Evolutionary conservation across 139 green algal genomes (phyloP), one percentile per base, ranked within the genome.

Genomic region (Micractinium conductrix): DNA sequence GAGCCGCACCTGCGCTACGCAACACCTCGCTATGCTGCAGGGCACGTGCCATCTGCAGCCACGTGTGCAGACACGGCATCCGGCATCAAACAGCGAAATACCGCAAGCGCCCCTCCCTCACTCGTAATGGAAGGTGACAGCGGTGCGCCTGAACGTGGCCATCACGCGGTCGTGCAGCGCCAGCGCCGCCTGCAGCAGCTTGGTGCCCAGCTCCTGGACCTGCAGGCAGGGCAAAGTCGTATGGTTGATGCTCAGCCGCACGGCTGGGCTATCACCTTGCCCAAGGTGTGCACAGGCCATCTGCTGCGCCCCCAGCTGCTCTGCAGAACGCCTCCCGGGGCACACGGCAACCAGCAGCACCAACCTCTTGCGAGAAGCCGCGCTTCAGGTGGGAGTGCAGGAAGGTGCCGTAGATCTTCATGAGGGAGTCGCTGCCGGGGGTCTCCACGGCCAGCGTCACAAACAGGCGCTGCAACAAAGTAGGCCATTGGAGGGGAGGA

Each of bases 121-220:
- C 90, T 98, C 95, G 76, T 98, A 98, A 87, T 98, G 95, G 90
- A 97, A 97, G 91, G 97, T 98, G 58, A 97, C 88, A 40, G 95
- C 95, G 21, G 95, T 97, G 93, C 97, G 97, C 74, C 95, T 88
- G 92, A 98, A 98, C 21, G 91, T 96, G 80, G 85, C 69, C 24
- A 89, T 91, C 73, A 98, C 95, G 79, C 93, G 92, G 53, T 97
- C 92, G 74, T 98, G 95, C 87, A 97, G 89, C 9, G 92, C 93
- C 60, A 98, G 91, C 37, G 94, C 93, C 26, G 94, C 95, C 88
- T 96, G 93, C 86, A 97, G 81, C 38, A 96, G 88, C 90, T 96
- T 96, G 63, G 87, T 95, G 69, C 89, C 88, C 75, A 96, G 83
- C 72, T 96, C 93, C 86, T 96, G 88, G 5, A 93, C 87, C 44